These are phyloP conservation scores for Chimonanthus praecox DNA, from an alignment of 164 flowering plant genomes.

Conservation along the genomic window DNA sequence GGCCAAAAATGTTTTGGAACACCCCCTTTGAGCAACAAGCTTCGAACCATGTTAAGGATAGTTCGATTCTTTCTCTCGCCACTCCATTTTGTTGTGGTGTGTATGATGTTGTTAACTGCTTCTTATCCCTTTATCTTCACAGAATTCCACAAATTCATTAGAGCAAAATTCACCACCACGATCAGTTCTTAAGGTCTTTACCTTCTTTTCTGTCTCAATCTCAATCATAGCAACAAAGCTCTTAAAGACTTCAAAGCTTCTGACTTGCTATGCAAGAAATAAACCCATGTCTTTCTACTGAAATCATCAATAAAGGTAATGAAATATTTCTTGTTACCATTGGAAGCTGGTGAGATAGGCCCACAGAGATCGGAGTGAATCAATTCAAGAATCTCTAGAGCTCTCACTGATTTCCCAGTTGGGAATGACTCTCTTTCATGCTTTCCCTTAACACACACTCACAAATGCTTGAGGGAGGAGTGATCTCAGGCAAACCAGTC, in stretches of 20 bases:
- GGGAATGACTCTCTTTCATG: too few relatives aligned
- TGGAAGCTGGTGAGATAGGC: neutral
- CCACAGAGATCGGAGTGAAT: neutral
- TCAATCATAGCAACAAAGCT: too few relatives aligned
- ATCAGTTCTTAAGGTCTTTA: neutral
- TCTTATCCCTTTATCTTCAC: neutral
- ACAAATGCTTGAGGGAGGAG: too few relatives aligned
- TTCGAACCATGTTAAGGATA: neutral
- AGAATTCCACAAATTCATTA: neutral
- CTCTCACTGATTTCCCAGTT: neutral
- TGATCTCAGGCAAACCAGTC: too few relatives aligned
- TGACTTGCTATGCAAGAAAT: neutral
- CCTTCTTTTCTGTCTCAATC: neutral
- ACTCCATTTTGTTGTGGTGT: neutral
- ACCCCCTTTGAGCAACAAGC: neutral
- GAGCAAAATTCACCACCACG: neutral
- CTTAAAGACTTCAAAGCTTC: too few relatives aligned
- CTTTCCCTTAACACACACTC: too few relatives aligned
- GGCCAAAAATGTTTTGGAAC: neutral
- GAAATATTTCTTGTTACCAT: neutral
- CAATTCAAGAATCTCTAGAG: neutral
- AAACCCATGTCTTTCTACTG: neutral
- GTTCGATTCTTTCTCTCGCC: neutral
- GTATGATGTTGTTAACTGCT: neutral
- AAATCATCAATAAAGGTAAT: neutral